Evolutionary conservation across 495 filamentous ascomycete species (phyloP).

Genomic region (Penicillium lagena): DNA sequence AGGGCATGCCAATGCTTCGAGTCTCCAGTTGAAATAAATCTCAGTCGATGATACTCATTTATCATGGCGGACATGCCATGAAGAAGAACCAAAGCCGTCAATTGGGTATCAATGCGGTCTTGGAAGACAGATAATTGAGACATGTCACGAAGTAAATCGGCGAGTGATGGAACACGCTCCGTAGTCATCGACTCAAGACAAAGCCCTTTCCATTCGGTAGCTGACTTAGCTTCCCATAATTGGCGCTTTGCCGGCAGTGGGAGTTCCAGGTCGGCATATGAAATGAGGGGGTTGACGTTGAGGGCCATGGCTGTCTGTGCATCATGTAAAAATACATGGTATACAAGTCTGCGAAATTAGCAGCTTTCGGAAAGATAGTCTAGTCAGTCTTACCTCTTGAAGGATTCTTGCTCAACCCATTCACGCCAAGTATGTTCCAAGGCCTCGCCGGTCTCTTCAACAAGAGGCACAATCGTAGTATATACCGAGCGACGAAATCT

Average conservation of each 20-base stretch:
- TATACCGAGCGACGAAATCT: conserved; percentile 36
- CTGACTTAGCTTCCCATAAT: conserved; percentile 51
- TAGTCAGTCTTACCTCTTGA: conserved; percentile 34
- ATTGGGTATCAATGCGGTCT: conserved; percentile 41
- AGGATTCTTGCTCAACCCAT: conserved; percentile 52
- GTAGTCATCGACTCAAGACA: conserved; percentile 28
- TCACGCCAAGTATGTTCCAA: conserved; percentile 52
- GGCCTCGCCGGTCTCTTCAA: conserved; percentile 37
- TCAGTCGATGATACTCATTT: conserved; percentile 53
- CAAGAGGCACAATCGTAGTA: conserved; percentile 29
- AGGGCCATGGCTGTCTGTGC: conserved; percentile 52
- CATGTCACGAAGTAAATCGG: conserved; percentile 47
- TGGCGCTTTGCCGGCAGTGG: conserved; percentile 47
- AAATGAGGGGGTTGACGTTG: conserved; percentile 50
- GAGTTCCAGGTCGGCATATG: conserved; percentile 57
- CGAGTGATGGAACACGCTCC: conserved; percentile 38
- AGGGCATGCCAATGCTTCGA: conserved; percentile 39
- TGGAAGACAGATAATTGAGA: conserved; percentile 32
- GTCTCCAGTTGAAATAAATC: conserved; percentile 35
- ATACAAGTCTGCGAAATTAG: conserved; percentile 38
- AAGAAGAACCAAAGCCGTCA: conserved; percentile 44
- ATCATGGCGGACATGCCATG: conserved; percentile 54
- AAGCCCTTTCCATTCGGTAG: conserved; percentile 49
- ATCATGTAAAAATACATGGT: conserved; percentile 52
- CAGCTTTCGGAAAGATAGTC: background rate